Evolutionary conservation across 495 filamentous ascomycete genomes (phyloP).

Genomic region (Rhypophila decipiens): DNA sequence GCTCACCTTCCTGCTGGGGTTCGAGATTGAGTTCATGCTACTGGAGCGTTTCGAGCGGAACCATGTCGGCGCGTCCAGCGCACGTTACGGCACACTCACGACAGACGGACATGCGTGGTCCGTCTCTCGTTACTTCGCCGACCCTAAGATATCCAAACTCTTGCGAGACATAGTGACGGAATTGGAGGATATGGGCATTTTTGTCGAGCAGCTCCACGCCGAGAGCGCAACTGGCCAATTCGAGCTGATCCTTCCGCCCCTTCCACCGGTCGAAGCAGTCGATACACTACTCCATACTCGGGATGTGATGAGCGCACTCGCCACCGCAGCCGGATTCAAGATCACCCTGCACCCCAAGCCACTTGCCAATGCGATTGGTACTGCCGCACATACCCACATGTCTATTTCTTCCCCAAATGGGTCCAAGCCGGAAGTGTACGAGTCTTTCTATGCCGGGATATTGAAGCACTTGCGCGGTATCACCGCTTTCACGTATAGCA

Average conservation of each 20-base stretch:
- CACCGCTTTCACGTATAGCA: constrained; percentile 58
- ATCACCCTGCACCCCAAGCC: constrained; percentile 78
- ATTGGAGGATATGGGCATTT: constrained; percentile 55
- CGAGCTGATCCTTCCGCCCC: constrained; percentile 68
- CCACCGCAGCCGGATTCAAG: constrained; percentile 52
- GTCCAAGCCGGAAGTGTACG: constrained; percentile 33
- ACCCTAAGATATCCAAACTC: constrained; percentile 48
- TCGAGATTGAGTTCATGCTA: constrained; percentile 80
- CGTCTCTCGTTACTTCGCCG: constrained; percentile 47
- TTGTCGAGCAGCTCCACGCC: constrained; percentile 69
- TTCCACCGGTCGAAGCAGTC: constrained; percentile 58
- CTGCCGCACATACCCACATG: constrained; percentile 62
- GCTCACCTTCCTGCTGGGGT: constrained; percentile 58
- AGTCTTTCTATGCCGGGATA: constrained; percentile 61
- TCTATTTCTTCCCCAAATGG: constrained; percentile 45
- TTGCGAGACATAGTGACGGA: constrained; percentile 56
- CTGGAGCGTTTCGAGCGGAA: constrained; percentile 36
- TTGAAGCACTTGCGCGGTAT: constrained; percentile 58
- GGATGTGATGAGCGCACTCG: constrained; percentile 56
- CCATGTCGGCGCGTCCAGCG: constrained; percentile 17
- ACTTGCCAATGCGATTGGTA: constrained; percentile 51
- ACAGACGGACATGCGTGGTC: constrained; percentile 59
- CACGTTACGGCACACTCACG: constrained; percentile 22
- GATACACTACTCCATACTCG: constrained; percentile 69
- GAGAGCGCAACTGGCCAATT: constrained; percentile 72